phyloP scores from a whole-genome alignment of 768 basidiomycete genomes.

The Boletus sensibilis region DNA sequence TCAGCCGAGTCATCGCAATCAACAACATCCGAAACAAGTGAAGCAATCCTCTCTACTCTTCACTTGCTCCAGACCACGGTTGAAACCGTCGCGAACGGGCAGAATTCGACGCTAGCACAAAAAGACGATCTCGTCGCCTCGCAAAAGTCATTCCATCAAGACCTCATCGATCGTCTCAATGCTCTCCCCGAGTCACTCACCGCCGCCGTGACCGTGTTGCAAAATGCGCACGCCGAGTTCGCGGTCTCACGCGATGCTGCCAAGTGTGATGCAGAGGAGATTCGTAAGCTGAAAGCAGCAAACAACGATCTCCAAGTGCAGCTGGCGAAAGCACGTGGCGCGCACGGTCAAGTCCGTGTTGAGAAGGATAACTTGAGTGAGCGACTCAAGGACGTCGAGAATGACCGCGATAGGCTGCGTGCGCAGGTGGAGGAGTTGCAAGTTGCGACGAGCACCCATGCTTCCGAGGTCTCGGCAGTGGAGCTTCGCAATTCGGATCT shows the following conservation, averaged over 20 bases:
- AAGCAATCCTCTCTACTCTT: conserved; percentile 36
- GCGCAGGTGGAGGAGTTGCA: conserved; percentile 57
- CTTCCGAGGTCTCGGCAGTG: conserved; percentile 45
- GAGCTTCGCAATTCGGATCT: conserved; percentile 57
- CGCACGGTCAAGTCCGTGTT: conserved; percentile 74
- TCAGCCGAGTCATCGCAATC: conserved; percentile 20
- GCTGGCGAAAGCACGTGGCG: conserved; percentile 71
- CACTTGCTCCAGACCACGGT: conserved; percentile 47
- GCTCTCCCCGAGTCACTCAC: conserved; percentile 60
- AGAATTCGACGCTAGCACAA: conserved; percentile 47
- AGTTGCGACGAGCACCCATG: conserved; percentile 39
- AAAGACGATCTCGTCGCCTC: conserved; percentile 48
- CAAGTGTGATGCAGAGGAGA: conserved; percentile 67
- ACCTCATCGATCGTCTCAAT: conserved; percentile 51
- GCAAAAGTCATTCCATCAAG: conserved; percentile 53
- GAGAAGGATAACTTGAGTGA: conserved; percentile 76
- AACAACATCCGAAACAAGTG: conserved; percentile 14
- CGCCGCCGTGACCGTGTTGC: conserved; percentile 51
- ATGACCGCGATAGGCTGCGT: conserved; percentile 62
- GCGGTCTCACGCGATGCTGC: conserved; percentile 53
- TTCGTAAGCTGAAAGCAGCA: conserved; percentile 48
- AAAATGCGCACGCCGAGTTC: conserved; percentile 63
- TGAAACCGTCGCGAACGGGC: conserved; percentile 50
- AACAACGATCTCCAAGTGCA: conserved; percentile 74
- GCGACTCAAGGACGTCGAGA: conserved; percentile 57